Evolutionary conservation across 345 rosid species (phyloP).

Genomic region (Bruguiera parviflora): DNA sequence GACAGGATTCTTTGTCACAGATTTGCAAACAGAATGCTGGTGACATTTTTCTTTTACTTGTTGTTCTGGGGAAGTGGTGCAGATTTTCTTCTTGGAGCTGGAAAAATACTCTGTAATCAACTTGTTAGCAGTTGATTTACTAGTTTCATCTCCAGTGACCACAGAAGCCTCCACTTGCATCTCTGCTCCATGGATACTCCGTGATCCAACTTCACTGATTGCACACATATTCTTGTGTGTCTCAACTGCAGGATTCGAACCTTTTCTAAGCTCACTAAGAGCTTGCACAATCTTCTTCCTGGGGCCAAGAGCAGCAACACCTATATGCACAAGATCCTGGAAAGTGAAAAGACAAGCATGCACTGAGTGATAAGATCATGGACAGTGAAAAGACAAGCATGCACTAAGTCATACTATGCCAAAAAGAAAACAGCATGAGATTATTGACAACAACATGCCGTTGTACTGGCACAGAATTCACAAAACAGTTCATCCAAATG

Average conservation of each 20-base stretch:
- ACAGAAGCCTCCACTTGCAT: slow-evolving; percentile 35
- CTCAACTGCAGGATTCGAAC: slow-evolving; percentile 22
- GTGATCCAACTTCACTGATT: slow-evolving; percentile 13
- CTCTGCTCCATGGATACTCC: slow-evolving; percentile 28
- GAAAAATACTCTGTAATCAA: slow-evolving; percentile 83
- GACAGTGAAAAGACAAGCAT: background rate
- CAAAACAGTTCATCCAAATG: too few species aligned
- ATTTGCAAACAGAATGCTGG: slow-evolving; percentile 35
- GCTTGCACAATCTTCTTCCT: slow-evolving; percentile 88
- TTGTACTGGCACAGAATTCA: background rate
- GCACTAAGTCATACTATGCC: background rate
- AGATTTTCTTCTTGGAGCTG: slow-evolving; percentile 44
- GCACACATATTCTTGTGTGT: slow-evolving; percentile 16
- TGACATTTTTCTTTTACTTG: slow-evolving; percentile 26
- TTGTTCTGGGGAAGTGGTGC: slow-evolving; percentile 30
- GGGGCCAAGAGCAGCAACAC: slow-evolving; percentile 85
- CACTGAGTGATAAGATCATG: slow-evolving; percentile 49
- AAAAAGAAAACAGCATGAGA: background rate
- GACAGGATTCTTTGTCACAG: slow-evolving; percentile 30
- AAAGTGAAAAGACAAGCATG: background rate
- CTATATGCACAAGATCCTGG: slow-evolving; percentile 73
- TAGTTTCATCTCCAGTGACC: slow-evolving; percentile 34
- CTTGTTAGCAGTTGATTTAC: slow-evolving; percentile 52
- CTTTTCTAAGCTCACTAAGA: slow-evolving; percentile 51
- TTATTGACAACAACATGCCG: background rate